Evolutionary conservation across 345 rosid genomes (phyloP).

Genomic region (Pistacia vera): DNA sequence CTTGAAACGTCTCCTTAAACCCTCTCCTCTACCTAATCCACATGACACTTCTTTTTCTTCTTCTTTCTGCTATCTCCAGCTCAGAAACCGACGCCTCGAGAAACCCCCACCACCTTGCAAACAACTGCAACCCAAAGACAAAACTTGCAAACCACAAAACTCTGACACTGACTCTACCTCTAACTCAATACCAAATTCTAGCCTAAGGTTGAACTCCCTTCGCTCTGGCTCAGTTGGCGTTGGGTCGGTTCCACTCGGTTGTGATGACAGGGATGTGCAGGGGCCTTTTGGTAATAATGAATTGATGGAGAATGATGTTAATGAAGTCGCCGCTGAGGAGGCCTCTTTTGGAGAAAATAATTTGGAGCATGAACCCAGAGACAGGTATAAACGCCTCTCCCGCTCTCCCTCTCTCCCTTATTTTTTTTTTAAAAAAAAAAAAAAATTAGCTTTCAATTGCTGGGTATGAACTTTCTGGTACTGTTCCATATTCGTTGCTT

Average conservation of each 20-base stretch:
- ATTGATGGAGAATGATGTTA: neutral
- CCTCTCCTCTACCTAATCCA: conserved; percentile 8
- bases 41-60: conserved; percentile 25
- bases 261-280: conserved; percentile 15
- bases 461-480: neutral
- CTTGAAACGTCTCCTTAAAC: conserved; percentile 42
- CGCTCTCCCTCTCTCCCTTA: neutral
- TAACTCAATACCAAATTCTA: conserved; percentile 21
- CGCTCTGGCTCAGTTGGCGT: conserved; percentile 16
- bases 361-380: conserved; percentile 47
- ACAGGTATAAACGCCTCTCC: conserved; percentile 38
- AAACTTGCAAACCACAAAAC: neutral
- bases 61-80: conserved; percentile 65
- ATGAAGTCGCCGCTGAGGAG: conserved; percentile 38
- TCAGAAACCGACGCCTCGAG: conserved; percentile 59
- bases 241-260: conserved; percentile 22
- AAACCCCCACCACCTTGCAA: conserved; percentile 34
- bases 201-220: conserved; percentile 20
- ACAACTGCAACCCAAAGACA: conserved; percentile 18
- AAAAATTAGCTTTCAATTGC: neutral
- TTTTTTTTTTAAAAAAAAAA: neutral
- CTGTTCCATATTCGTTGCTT: neutral
- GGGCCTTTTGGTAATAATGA: conserved; percentile 15
- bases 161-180: neutral
- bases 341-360: conserved; percentile 54